Percentiles rank a stretch among this genome's conserved stretches.
phyloP scores from a whole-genome alignment of 2,329 filamentous ascomycete genomes.

The Pseudogymnoascus sp. region DNA sequence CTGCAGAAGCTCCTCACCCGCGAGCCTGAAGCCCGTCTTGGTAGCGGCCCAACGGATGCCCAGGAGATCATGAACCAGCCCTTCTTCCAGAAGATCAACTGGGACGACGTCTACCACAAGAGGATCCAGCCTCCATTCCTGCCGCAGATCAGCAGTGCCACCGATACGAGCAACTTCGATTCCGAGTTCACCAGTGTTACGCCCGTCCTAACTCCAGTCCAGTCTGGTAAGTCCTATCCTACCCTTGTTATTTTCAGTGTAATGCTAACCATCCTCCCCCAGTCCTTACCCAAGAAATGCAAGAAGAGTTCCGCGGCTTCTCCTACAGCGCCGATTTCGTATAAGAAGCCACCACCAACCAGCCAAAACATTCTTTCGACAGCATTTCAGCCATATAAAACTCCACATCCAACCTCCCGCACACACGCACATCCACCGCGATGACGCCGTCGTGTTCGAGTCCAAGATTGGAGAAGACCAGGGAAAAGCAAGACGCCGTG shows the following conservation, averaged over 20 bases:
- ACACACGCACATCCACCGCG: not conserved
- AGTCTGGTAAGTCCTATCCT: slow-evolving; percentile 67
- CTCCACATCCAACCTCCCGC: not conserved
- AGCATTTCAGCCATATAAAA: not conserved
- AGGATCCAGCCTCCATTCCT: slow-evolving; percentile 80
- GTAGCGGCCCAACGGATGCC: slow-evolving; percentile 90
- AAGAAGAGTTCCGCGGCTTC: slow-evolving; percentile 98
- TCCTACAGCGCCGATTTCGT: slow-evolving; percentile 55
- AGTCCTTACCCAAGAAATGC: slow-evolving; percentile 98
- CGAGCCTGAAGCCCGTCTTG: slow-evolving; percentile 86
- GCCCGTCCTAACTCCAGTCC: slow-evolving; percentile 90
- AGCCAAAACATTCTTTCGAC: not conserved
- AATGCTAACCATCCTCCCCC: slow-evolving; percentile 19
- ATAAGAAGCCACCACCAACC: slow-evolving; percentile 16
- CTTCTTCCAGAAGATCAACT: slow-evolving; percentile 96
- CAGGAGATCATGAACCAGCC: slow-evolving; percentile 99
- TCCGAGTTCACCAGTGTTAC: slow-evolving; percentile 98
- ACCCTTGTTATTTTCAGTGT: slow-evolving; percentile 2
- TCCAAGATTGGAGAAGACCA: not conserved
- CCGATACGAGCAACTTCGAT: slow-evolving; percentile 99
- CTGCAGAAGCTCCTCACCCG: slow-evolving; percentile 93
- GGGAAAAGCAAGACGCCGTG: not conserved
- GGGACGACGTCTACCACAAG: slow-evolving; percentile 98
- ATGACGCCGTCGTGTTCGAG: not conserved
- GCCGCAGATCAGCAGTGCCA: slow-evolving; percentile 81